Conservation (phyloP, 2,329 filamentous ascomycete genomes). For the Cytospora mali region DNA sequence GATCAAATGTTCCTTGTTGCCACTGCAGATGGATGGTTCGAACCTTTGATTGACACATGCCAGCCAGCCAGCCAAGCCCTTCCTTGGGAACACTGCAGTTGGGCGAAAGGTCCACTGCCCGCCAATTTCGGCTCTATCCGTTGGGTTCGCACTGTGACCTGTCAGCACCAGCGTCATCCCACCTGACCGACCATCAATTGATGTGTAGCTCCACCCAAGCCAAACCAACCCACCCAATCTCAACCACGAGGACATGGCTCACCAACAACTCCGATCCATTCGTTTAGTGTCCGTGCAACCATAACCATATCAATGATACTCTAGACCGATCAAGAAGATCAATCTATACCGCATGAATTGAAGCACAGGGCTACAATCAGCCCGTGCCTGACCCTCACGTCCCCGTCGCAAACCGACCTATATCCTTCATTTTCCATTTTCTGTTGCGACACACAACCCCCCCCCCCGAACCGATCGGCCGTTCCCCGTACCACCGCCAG, state of each 20-base stretch:
- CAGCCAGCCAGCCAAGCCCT: too few relatives aligned
- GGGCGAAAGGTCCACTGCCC: background rate
- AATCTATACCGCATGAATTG: slow-evolving; percentile 4
- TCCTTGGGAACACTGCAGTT: too few relatives aligned
- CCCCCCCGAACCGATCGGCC: too few relatives aligned
- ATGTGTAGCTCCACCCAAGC: background rate
- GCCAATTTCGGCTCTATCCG: background rate
- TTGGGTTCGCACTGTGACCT: background rate
- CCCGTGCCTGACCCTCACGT: slow-evolving; percentile 8
- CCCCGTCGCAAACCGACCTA: background rate
- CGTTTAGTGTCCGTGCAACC: background rate
- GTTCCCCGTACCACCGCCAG: slow-evolving; percentile 24
- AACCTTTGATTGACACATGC: too few relatives aligned
- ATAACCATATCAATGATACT: background rate
- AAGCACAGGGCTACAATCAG: slow-evolving; percentile 3
- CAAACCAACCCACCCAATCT: too few relatives aligned
- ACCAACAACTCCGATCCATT: background rate
- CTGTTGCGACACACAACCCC: slow-evolving; percentile 9
- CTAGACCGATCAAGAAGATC: background rate
- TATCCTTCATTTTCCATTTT: background rate
- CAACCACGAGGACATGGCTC: background rate
- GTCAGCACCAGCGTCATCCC: background rate
- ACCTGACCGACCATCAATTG: background rate
- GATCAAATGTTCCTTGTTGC: too few relatives aligned
- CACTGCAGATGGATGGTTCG: too few relatives aligned